Base-by-base conservation (phyloP, 2,329 filamentous ascomycete genomes). In the Aspergillus versicolor region DNA sequence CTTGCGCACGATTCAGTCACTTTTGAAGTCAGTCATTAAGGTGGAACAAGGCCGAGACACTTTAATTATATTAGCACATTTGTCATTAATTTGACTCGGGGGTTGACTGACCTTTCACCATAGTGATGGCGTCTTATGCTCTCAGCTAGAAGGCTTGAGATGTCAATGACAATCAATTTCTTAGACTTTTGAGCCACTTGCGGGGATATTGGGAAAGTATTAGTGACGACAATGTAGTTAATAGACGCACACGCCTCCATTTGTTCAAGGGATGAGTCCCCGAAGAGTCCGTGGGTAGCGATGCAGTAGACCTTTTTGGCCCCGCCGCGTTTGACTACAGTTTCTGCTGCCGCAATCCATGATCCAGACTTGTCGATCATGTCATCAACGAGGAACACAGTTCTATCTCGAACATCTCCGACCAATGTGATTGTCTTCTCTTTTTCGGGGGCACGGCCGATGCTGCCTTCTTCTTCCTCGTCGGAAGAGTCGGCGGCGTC, bases 351-450 rank as follows among this genome's bases (percentile, higher is more conserved):
- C 5, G 93, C 93, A 65, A 99, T 95, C 94, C 94, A 99, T 6
- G 91, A 96, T 13, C 89, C 91, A 9, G 92, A 88, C 78, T 96
- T 97, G 78, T 99, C 94, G 69, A 99, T 97, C 90, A 99, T 97
- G 73, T 99, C 94, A 73, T 99, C 94, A 49, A 99, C 90, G 60
- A 99, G 92, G 71, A 99, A 89, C 53, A 97, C 94, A 0, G 91
- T 88, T 57, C 91, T 86, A 70, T 91, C 87, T 70, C 87, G 89
- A 59, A 99, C 94, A 67, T 97, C 91, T 59, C 94, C 94, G 13
- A 99, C 94, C n/a, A 99, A 82, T 0, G 94, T 99, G 67, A 99
- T 95, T 80, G 93, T 96, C 70, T 92, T 92, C 77, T 99, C 94
- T 21, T 93, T 81, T 59, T 88, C 87, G 11, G 88, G 86, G 64